Percentiles rank a stretch among this genome's conserved stretches.
phyloP scores from a whole-genome alignment of 2,329 filamentous ascomycete species.

The Fusarium sublunatum region DNA sequence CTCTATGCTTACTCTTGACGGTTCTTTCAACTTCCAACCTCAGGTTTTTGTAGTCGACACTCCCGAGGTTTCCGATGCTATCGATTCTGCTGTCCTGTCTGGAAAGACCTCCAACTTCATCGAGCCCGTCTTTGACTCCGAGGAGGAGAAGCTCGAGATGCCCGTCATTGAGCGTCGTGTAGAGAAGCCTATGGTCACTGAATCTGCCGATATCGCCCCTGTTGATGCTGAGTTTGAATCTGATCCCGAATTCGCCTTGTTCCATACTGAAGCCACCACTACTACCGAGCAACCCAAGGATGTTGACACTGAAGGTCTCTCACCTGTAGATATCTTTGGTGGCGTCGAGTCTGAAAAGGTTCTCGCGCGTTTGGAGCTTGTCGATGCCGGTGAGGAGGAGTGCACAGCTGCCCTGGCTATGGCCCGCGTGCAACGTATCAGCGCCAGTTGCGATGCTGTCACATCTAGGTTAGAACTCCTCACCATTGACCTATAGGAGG shows the following conservation, averaged over 20 bases:
- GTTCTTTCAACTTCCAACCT: conserved; percentile 71
- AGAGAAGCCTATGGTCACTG: conserved; percentile 50
- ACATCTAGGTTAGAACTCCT: conserved; percentile 54
- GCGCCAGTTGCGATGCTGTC: conserved; percentile 52
- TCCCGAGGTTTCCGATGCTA: conserved; percentile 69
- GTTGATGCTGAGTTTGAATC: conserved; percentile 70
- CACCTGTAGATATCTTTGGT: conserved; percentile 59
- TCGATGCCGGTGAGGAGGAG: conserved; percentile 66
- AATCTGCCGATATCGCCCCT: conserved; percentile 43
- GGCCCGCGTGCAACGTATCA: conserved; percentile 63
- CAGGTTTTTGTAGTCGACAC: conserved; percentile 82
- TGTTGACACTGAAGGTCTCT: conserved; percentile 57
- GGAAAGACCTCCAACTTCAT: conserved; percentile 74
- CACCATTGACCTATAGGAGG: conserved; percentile 50
- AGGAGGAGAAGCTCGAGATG: conserved; percentile 68
- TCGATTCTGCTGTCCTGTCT: conserved; percentile 72
- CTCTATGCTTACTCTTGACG: conserved; percentile 72
- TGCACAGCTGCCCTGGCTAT: conserved; percentile 57
- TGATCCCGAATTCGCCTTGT: conserved; percentile 71
- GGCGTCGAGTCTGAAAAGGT: conserved; percentile 73
- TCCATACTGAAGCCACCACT: conserved; percentile 57
- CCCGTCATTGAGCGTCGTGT: conserved; percentile 63
- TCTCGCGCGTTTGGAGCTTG: conserved; percentile 70
- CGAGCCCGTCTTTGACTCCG: conserved; percentile 56
- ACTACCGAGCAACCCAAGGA: conserved; percentile 49